phyloP scores from a whole-genome alignment of 2,329 filamentous ascomycete species.

The Rhexocercosporidium sp. region DNA sequence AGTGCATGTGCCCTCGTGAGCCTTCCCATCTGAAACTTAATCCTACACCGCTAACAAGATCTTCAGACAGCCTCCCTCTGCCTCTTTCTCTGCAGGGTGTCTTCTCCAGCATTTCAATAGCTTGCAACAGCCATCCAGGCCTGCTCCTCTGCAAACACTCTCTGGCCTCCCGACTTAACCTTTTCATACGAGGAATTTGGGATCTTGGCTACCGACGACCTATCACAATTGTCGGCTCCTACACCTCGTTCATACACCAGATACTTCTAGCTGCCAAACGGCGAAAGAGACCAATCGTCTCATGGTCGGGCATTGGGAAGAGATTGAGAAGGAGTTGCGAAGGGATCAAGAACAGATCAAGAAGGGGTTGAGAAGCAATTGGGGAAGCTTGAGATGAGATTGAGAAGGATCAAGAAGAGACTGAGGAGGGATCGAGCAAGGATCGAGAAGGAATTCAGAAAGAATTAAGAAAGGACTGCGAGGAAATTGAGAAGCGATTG shows the following conservation, averaged over 20 bases:
- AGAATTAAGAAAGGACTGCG: background rate
- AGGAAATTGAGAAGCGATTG: conserved; percentile 2
- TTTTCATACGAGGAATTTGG: conserved; percentile 6
- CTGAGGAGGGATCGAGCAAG: conserved; percentile 3
- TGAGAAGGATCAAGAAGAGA: conserved; percentile 1
- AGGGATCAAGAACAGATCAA: background rate
- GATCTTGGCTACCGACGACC: conserved; percentile 3
- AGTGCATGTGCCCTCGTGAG: background rate
- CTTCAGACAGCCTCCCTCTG: conserved; percentile 7
- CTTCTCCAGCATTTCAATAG: conserved; percentile 1
- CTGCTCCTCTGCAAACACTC: conserved; percentile 5
- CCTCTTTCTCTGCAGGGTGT: background rate
- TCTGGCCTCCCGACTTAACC: conserved; percentile 1
- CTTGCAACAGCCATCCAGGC: background rate
- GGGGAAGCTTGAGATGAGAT: background rate
- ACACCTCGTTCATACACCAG: conserved; percentile 2
- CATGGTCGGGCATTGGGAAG: background rate
- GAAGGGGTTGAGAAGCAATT: conserved; percentile 2
- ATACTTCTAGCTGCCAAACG: conserved; percentile 8
- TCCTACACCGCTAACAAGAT: conserved; percentile 6
- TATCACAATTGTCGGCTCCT: background rate
- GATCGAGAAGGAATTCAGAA: conserved; percentile 7
- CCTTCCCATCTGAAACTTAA: background rate
- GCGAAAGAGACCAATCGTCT: conserved; percentile 6
- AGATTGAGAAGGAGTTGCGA: background rate